Base-by-base conservation (phyloP, 2,329 filamentous ascomycete species). In the Coniosporium tulheliwenetii region DNA sequence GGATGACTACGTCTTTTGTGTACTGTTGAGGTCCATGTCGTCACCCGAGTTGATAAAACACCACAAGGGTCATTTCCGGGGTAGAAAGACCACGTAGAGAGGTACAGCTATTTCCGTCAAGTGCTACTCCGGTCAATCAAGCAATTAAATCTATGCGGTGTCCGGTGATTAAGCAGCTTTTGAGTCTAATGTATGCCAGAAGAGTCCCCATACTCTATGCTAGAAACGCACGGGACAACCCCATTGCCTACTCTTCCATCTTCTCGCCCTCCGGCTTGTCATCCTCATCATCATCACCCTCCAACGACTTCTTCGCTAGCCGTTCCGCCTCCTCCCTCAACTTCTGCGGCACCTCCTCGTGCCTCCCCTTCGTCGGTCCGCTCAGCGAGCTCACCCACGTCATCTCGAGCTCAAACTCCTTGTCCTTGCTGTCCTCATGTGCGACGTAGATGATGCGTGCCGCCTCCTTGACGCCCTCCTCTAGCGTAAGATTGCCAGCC, bases 391-490 rank as follows among this genome's bases (percentile, higher is more conserved):
- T 95, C 61, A 96, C 84, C 91, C 91, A 98, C 44, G 85, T 93
- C 86, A 98, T 93, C 70, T 98, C 91, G 44, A 98, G 71, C 76
- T 98, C 91, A 56, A 96, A 98, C 49, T 96, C 91, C 72, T 98
- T 98, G 67, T 96, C 91, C 70, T 96, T 96, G 72, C 89, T 96
- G 63, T 98, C 91, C 62, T 96, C 91, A 60, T 98, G 91, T 38
- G 89, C 87, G 45, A 94, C 77, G 61, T 95, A 93, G 64, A 98
- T 96, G 64, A 98, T 98, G 46, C 86, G 73, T 42, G 91, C 91
- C 30, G 91, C 91, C 70, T 96, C 84, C 71, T 93, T 95, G 56
- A 98, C 85, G 39, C 81, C 91, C 57, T 96, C 79, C 56, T 81
- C 70, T 44, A 98, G 69, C 46, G 80, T 83, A 41, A 96, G 73